phyloP scores from a whole-genome alignment of 306 rosid species.

The Potentilla sterilis region DNA sequence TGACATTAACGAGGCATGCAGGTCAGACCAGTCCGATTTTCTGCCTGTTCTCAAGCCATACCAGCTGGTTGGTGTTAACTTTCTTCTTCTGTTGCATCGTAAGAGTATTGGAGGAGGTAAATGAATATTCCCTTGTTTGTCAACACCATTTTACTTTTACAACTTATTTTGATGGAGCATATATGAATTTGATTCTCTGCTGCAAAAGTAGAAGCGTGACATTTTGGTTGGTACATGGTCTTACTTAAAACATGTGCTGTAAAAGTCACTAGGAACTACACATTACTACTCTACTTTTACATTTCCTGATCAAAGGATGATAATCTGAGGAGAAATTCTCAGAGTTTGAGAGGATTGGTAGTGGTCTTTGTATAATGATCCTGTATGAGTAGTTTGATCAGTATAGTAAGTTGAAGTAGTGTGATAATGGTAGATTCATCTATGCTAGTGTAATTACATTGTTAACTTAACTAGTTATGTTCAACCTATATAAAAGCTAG shows the following conservation, averaged over 20 bases:
- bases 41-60: constrained; percentile 89
- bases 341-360: background rate
- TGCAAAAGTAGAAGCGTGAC: background rate
- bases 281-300: too few relatives aligned
- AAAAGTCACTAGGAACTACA: background rate
- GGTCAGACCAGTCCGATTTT: constrained; percentile 72
- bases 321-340: background rate
- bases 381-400: background rate
- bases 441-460: background rate
- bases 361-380: background rate
- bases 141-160: constrained; percentile 12
- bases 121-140: constrained; percentile 6
- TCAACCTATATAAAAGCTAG: background rate
- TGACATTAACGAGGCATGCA: constrained; percentile 82
- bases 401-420: background rate
- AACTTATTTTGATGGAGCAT: constrained; percentile 1
- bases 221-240: background rate
- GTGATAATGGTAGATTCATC: background rate
- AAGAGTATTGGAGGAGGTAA: constrained; percentile 96
- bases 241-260: background rate
- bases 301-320: background rate
- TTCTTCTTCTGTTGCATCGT: constrained; percentile 78
- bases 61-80: constrained; percentile 93
- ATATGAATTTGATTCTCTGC: background rate
- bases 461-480: background rate